Evolutionary conservation across 1,139 yeast species (phyloP).

Genomic region (Geotrichum restrictum): DNA sequence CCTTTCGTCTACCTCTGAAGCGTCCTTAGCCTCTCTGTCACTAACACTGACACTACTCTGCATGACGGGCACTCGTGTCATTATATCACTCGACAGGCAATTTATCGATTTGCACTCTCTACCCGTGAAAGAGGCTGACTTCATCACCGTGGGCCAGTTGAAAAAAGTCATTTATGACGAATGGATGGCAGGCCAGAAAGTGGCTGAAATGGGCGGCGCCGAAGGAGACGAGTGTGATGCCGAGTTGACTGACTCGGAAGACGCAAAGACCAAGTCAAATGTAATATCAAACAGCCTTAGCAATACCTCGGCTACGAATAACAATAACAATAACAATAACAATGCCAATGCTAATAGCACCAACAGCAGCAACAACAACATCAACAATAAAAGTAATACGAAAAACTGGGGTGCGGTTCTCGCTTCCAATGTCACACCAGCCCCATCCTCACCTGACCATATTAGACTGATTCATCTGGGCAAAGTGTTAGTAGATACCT

Average conservation of each 20-base stretch:
- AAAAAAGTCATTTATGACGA: constrained; percentile 25
- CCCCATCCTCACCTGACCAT: constrained; percentile 18
- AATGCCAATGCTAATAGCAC: not conserved
- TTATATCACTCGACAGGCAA: constrained; percentile 25
- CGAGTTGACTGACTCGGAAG: constrained; percentile 25
- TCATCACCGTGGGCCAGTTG: constrained; percentile 26
- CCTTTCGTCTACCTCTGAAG: constrained; percentile 6
- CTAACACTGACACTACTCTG: constrained; percentile 29
- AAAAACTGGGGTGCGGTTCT: constrained; percentile 31
- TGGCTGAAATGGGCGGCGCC: not conserved
- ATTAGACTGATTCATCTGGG: constrained; percentile 36
- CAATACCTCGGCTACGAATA: not conserved
- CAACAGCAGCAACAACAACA: constrained; percentile 22
- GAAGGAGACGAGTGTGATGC: not conserved
- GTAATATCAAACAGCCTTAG: not conserved
- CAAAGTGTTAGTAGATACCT: constrained; percentile 32
- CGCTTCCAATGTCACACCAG: constrained; percentile 21
- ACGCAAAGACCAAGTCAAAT: not conserved
- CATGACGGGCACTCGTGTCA: constrained; percentile 30
- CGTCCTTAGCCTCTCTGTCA: constrained; percentile 10
- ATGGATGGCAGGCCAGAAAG: constrained; percentile 14
- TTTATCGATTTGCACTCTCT: constrained; percentile 26
- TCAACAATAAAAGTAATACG: not conserved
- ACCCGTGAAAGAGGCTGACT: constrained; percentile 24
- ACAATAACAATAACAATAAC: not conserved